A percentile compares a stretch with the other conserved stretches of the same genome.
phyloP scores from a whole-genome alignment of 176 grass and related monocot genomes.

The Musa acuminata region DNA sequence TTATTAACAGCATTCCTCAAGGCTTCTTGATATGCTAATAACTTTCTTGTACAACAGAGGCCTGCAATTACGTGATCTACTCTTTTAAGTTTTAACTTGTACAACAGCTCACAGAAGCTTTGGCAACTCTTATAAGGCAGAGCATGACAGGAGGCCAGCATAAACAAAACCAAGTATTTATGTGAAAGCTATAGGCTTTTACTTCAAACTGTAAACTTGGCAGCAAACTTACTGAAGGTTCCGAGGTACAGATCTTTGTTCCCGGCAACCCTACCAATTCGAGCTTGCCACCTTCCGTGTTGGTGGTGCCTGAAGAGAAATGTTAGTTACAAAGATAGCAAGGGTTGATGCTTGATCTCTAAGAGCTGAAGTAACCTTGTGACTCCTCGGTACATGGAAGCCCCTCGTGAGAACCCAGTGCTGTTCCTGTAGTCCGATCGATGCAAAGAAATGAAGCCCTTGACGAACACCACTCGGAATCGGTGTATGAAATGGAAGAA shows the following conservation, averaged over 20 bases:
- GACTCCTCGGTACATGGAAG: conserved; percentile 93
- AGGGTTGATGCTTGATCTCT: not conserved
- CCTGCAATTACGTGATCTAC: not conserved
- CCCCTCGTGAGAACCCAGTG: conserved; percentile 91
- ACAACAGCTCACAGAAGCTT: no score
- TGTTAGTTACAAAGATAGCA: not conserved
- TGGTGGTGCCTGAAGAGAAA: conserved; percentile 72
- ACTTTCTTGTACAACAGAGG: conserved; percentile 23
- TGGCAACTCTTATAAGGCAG: not conserved
- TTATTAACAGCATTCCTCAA: no score
- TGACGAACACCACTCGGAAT: not conserved
- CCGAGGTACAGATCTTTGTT: conserved; percentile 96
- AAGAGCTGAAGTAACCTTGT: conserved; percentile 47
- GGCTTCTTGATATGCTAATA: not conserved
- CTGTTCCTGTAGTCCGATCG: conserved; percentile 47
- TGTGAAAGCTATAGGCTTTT: not conserved
- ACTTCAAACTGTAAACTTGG: not conserved
- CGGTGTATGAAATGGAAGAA: not conserved
- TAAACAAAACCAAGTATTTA: not conserved
- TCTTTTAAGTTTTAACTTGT: no score
- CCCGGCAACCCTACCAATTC: conserved; percentile 88
- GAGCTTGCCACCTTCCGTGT: conserved; percentile 92
- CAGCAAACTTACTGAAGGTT: conserved; percentile 68
- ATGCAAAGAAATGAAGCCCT: not conserved
- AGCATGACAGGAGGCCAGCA: not conserved